Evolutionary conservation across 2,329 filamentous ascomycete genomes (phyloP), one percentile per base, ranked within the genome.

Genomic region (Fusarium pininemorale): DNA sequence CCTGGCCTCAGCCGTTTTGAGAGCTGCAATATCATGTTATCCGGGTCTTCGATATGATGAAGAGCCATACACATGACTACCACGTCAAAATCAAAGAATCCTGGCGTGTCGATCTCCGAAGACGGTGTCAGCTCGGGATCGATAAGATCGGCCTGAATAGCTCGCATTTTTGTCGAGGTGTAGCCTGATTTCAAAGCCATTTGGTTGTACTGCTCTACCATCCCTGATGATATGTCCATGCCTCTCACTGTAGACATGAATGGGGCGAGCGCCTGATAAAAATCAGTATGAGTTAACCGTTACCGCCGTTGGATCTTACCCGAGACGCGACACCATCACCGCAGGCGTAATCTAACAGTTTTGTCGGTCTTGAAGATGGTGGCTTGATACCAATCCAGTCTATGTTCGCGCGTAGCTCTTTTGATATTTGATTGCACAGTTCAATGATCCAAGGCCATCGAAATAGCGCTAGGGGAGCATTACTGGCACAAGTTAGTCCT

Each of bases 31-130:
- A 83, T 61, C 77, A 82, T 80, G 4, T 47, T 56, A 1, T 73
- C 67, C 0, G 77, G 72, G 38, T 83, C 75, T 8, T 78, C 70
- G 14, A 84, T 76, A 45, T 84, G 82, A 45, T 84, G 82, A 2
- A 84, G 79, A 0, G 82, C 81, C 77, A 83, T 77, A 18, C 77
- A 79, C 62, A 83, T 83, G 37, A 81, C 76, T 11, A 78, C 73
- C 11, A 81, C 58, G 55, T 83, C 82, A 53, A 83, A 83, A 22
- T 66, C 53, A 58, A 63, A 63, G 50, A 78, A 78, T 39, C 75
- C 76, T 6, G 74, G 56, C 0, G 72, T 65, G 37, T 67, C n/a
- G 15, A 80, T 60, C 38, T 74, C 77, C 0, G 74, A 67, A 0
- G 70, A 74, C 1, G 78, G 74, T 1, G 75, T 75, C 42, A 72